Conservation (phyloP, 2,329 filamentous ascomycete genomes). For the Paecilomyces sp. region DNA sequence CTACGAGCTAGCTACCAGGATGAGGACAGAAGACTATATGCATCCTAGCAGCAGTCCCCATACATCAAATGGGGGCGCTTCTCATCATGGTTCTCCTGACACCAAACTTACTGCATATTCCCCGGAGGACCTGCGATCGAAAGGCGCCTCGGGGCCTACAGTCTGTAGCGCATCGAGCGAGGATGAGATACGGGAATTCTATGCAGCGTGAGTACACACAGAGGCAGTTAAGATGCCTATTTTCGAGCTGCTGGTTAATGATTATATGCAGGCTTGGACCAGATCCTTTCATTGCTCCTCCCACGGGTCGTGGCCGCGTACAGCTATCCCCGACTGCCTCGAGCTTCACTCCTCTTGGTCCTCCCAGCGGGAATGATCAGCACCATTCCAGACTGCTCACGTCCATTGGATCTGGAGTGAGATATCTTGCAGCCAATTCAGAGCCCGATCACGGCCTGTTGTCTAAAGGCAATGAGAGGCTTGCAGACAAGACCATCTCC, state of each 20-base stretch:
- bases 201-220: conserved; percentile 14
- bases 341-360: conserved; percentile 49
- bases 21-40: conserved; percentile 20
- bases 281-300: conserved; percentile 22
- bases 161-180: conserved; percentile 10
- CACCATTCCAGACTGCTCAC: conserved; percentile 6
- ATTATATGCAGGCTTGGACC: conserved; percentile 11
- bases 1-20: conserved; percentile 4
- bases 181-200: conserved; percentile 10
- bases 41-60: conserved; percentile 28
- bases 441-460: conserved; percentile 10
- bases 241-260: conserved; percentile 2
- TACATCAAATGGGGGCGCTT: conserved; percentile 45
- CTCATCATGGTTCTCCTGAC: conserved; percentile 57
- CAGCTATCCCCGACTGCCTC: conserved; percentile 59
- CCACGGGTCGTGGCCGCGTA: conserved; percentile 9
- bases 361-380: conserved; percentile 7
- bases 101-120: conserved; percentile 59
- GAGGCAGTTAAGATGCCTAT: neutral
- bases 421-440: conserved; percentile 14
- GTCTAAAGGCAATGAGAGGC: conserved; percentile 3
- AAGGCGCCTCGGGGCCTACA: conserved; percentile 17
- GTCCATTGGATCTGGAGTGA: conserved; percentile 9
- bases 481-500: conserved; percentile 8
- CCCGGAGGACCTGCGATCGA: conserved; percentile 48